phyloP scores from a whole-genome alignment of 768 basidiomycete species.

The Fibroporia radiculosa region DNA sequence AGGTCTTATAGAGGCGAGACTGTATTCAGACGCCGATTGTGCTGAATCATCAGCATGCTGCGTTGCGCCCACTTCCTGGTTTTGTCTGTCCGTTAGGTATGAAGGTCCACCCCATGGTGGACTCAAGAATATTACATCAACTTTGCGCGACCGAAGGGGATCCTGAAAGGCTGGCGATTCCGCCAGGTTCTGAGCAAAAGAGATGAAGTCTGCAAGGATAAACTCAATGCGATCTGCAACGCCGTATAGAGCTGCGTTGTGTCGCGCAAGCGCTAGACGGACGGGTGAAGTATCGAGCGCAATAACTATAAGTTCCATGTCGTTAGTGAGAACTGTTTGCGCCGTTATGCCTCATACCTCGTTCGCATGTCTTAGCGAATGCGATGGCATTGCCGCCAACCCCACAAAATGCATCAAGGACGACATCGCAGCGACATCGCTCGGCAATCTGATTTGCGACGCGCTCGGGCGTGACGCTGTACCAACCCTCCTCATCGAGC shows the following conservation, averaged over 20 bases:
- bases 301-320: constrained; percentile 69
- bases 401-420: constrained; percentile 94
- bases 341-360: constrained; percentile 53
- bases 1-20: constrained; percentile 66
- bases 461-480: constrained; percentile 88
- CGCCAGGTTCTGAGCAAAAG: constrained; percentile 55
- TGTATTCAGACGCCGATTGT: constrained; percentile 48
- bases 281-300: constrained; percentile 83
- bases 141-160: constrained; percentile 40
- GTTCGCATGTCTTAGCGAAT: constrained; percentile 91
- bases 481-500: constrained; percentile 96
- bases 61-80: neutral
- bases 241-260: constrained; percentile 91
- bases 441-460: constrained; percentile 94
- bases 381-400: constrained; percentile 98
- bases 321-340: neutral
- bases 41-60: constrained; percentile 1
- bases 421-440: constrained; percentile 74
- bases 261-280: constrained; percentile 83
- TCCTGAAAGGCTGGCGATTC: constrained; percentile 5
- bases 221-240: constrained; percentile 95
- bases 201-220: constrained; percentile 76
- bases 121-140: constrained; percentile 89
- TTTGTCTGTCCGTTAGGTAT: constrained; percentile 42
- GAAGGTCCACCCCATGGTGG: constrained; percentile 94